Conservation (phyloP, 139 green algal species). For the Zygnema cylindricum region DNA sequence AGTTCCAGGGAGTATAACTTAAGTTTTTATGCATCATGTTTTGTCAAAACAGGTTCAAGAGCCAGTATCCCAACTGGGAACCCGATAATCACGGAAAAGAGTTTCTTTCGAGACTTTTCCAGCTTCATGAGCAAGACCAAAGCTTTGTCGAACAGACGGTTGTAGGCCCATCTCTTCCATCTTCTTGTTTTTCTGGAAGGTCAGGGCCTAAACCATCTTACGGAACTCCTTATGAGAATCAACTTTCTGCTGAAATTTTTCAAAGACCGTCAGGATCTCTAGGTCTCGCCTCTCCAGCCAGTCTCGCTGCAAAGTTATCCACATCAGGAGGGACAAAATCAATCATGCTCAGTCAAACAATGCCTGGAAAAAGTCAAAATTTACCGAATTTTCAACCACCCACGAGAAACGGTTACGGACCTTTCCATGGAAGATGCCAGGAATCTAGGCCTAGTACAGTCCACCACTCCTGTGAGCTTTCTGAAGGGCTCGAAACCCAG, state of each 20-base stretch:
- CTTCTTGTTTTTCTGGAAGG: background rate
- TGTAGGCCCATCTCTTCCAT: conserved; percentile 10
- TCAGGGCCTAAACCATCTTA: background rate
- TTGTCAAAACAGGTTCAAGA: conserved; percentile 57
- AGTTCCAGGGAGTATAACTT: too few species aligned
- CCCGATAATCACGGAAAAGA: conserved; percentile 66
- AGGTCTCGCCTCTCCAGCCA: background rate
- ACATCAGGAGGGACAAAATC: background rate
- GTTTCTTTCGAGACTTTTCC: conserved; percentile 66
- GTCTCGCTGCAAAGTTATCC: background rate
- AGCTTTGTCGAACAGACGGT: conserved; percentile 23
- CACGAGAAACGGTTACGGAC: too few species aligned
- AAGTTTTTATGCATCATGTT: too few species aligned
- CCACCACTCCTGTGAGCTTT: background rate
- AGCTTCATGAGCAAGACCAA: conserved; percentile 38
- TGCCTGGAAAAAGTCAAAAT: too few species aligned
- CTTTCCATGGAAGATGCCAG: too few species aligned
- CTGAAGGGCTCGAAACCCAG: background rate
- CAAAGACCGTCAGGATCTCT: background rate
- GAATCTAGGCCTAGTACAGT: too few species aligned
- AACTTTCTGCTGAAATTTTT: background rate
- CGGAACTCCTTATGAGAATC: background rate
- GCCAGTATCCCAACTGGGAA: conserved; percentile 83
- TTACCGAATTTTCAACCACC: too few species aligned
- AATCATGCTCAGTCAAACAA: too few species aligned